phyloP scores from a whole-genome alignment of 768 basidiomycete species.

The Holtermannia corniformis region DNA sequence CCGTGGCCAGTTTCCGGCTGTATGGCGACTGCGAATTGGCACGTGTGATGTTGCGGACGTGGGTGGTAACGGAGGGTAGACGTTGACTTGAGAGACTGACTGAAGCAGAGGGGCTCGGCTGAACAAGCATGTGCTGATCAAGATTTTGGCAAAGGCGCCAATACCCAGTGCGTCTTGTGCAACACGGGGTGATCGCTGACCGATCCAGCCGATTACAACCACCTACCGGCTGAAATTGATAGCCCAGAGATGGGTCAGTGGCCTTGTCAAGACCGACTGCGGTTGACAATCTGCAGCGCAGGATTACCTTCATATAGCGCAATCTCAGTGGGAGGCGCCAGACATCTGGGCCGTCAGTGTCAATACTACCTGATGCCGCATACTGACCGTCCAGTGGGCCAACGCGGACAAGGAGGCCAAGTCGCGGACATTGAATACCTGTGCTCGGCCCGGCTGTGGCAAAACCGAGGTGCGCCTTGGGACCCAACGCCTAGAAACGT shows the following conservation, averaged over 20 bases:
- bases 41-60: neutral
- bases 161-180: no score
- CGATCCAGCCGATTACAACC: neutral
- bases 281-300: no score
- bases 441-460: neutral
- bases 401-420: neutral
- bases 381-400: neutral
- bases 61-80: neutral
- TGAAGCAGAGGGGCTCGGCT: neutral
- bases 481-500: no score
- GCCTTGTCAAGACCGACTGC: no score
- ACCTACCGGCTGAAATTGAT: neutral
- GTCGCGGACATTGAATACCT: neutral
- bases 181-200: no score
- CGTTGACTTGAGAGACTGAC: no score
- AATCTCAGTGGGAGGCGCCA: neutral
- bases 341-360: neutral
- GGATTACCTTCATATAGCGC: neutral
- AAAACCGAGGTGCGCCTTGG: neutral
- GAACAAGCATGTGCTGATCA: neutral
- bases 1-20: neutral
- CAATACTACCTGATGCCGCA: neutral
- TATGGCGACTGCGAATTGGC: neutral
- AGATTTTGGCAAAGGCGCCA: neutral
- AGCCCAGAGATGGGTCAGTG: neutral